Base-by-base conservation (phyloP, 225 moss, liverwort and hornwort genomes). In the Bryoerythrophyllum caledonicum region DNA sequence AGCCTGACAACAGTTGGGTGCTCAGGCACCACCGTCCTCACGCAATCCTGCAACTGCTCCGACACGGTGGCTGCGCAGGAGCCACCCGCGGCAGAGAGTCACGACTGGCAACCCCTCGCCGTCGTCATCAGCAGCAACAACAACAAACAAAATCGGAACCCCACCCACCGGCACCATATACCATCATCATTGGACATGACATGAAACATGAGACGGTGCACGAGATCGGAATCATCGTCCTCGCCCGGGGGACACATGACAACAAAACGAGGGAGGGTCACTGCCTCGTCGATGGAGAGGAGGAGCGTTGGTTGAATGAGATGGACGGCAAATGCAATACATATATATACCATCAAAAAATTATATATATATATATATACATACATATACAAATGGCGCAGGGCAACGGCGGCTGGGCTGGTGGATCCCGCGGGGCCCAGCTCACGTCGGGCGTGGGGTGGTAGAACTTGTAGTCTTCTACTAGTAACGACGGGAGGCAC, bases 361-460 rank as follows among this genome's bases (percentile, higher is more conserved):
- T 5, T 34, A 34, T 34, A 34, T 34, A 6, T 46, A 58, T 61
- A n/a, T n/a, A n/a, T n/a, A n/a, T n/a, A n/a, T n/a, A n/a, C n/a
- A 61, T 59, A 58, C 60, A 62, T 49, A 57, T 19, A 40, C 56
- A 10, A 56, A 7, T 17, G 6, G 26, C 16, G 35, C 24, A n/a
- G 21, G 68, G 32, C 23, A 23, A 54, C 9, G 67, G 19, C 55
- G 28, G 67, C 49, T 67, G 28, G 11, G 57, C 11, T 26, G 70
- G 70, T 57, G 57, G 70, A 60, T 60, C 49, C 60, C 43, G 16
- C 21, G n/a, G 24, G 62, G 35, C 73, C 73, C 61, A 60, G 73
- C 34, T 73, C 48, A 48, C 73, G 73, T 61, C 49, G 14, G 23
- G 8, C 5, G 17, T 1, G 20, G 52, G 52, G 11, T 13, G 25